Percentiles rank a stretch among this genome's conserved stretches.
Conservation (phyloP, 768 basidiomycete species). For the Gymnopilus dilepis region DNA sequence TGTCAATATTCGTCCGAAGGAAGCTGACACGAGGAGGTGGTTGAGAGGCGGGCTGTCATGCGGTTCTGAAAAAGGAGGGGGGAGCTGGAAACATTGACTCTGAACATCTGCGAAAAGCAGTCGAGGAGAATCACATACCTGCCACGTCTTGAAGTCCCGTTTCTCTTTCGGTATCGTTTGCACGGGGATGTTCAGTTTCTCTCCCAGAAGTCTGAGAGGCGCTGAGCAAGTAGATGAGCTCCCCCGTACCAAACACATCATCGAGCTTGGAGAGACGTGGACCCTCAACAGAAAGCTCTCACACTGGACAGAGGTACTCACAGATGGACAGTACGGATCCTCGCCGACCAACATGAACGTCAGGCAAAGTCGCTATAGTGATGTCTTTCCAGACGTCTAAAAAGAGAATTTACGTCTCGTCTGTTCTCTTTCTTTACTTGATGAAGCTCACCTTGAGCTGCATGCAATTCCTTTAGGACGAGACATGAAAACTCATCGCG, state of each 20-base stretch:
- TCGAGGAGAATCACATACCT: slow-evolving; percentile 42
- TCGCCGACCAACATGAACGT: slow-evolving; percentile 65
- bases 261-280: slow-evolving; percentile 3
- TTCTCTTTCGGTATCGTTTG: slow-evolving; percentile 65
- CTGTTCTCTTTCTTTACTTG: slow-evolving; percentile 18
- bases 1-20: slow-evolving; percentile 88
- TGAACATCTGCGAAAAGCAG: slow-evolving; percentile 4
- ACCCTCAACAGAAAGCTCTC: neutral
- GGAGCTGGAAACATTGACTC: slow-evolving; percentile 29
- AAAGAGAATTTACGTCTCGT: slow-evolving; percentile 4
- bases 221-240: slow-evolving; percentile 47
- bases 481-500: slow-evolving; percentile 87
- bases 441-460: slow-evolving; percentile 56
- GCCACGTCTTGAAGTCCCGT: slow-evolving; percentile 67
- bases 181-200: slow-evolving; percentile 57
- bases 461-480: slow-evolving; percentile 67
- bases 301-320: slow-evolving; percentile 28
- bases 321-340: slow-evolving; percentile 61
- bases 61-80: slow-evolving; percentile 43
- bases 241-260: neutral
- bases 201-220: slow-evolving; percentile 66
- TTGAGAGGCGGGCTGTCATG: slow-evolving; percentile 34
- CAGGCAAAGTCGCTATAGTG: slow-evolving; percentile 73
- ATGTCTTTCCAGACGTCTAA: slow-evolving; percentile 81
- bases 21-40: slow-evolving; percentile 83